phyloP scores from a whole-genome alignment of 1,284 basidiomycete species.

The Ustilago sp. region DNA sequence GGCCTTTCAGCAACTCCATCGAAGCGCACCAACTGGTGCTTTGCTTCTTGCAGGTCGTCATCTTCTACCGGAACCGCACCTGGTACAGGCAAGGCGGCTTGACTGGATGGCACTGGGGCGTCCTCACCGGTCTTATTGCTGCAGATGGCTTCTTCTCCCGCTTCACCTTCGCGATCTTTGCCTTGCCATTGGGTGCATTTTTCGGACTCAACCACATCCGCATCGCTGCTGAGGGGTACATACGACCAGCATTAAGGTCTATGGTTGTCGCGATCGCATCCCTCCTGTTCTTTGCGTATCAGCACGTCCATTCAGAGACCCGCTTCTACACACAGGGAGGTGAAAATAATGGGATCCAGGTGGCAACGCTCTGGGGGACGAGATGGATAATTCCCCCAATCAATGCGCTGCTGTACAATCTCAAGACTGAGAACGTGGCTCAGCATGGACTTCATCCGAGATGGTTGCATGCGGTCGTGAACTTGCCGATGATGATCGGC shows the following conservation, averaged over 20 bases:
- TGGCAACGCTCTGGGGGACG: conserved; percentile 1
- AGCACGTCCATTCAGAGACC: conserved; percentile 13
- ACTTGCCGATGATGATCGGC: conserved; percentile 68
- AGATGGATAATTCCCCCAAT: conserved; percentile 57
- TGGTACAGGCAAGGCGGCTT: conserved; percentile 14
- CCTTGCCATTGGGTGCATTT: conserved; percentile 31
- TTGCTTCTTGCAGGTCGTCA: conserved; percentile 14
- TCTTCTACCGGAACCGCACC: conserved; percentile 1
- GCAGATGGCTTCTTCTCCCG: conserved; percentile 62
- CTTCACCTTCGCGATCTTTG: conserved; percentile 66
- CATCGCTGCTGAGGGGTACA: conserved; percentile 2
- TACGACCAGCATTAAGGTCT: background rate
- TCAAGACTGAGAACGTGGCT: conserved; percentile 60
- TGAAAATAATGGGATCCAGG: background rate
- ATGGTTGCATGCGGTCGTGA: conserved; percentile 65
- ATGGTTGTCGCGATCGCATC: conserved; percentile 9
- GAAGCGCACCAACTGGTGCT: conserved; percentile 59
- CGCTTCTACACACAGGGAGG: conserved; percentile 9
- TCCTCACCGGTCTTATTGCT: conserved; percentile 18
- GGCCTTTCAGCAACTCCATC: conserved; percentile 68
- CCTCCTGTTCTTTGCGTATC: background rate
- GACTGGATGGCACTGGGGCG: conserved; percentile 3
- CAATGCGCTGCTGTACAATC: conserved; percentile 69
- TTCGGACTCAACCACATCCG: background rate
- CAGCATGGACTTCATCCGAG: conserved; percentile 69